phyloP scores from a whole-genome alignment of 1,139 yeast genomes.

The Meyerozyma sp. region DNA sequence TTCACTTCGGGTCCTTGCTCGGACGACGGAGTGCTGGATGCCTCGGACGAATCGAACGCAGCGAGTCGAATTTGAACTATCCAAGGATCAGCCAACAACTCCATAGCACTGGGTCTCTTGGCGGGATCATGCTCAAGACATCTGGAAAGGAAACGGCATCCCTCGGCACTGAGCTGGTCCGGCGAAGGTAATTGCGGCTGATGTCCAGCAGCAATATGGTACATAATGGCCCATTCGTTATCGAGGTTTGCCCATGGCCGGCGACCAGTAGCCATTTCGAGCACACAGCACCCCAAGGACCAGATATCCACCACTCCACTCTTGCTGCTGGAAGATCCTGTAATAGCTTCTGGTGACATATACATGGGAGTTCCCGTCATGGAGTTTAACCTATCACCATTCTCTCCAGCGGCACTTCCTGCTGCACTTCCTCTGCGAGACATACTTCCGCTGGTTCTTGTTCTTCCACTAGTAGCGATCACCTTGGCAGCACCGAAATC shows the following conservation, averaged over 20 bases:
- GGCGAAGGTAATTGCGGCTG: constrained; percentile 77
- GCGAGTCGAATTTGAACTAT: constrained; percentile 64
- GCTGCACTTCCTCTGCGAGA: constrained; percentile 9
- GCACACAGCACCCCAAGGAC: constrained; percentile 78
- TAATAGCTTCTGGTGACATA: constrained; percentile 96
- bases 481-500: constrained; percentile 98
- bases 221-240: constrained; percentile 98
- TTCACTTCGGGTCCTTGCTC: constrained; percentile 19
- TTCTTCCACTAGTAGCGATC: constrained; percentile 65
- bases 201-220: constrained; percentile 95
- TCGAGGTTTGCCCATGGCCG: constrained; percentile 90
- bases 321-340: constrained; percentile 63
- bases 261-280: constrained; percentile 80
- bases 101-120: constrained; percentile 78
- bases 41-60: constrained; percentile 51
- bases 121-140: constrained; percentile 83
- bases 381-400: constrained; percentile 31
- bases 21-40: constrained; percentile 35
- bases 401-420: constrained; percentile 5
- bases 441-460: constrained; percentile 17
- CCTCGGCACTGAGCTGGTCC: constrained; percentile 73
- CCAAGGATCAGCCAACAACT: constrained; percentile 89
- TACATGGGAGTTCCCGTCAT: constrained; percentile 99
- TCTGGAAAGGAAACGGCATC: constrained; percentile 63
- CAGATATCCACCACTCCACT: constrained; percentile 79